Base-by-base conservation (phyloP, 1,139 yeast genomes). In the Debaryomyces nepalensis region DNA sequence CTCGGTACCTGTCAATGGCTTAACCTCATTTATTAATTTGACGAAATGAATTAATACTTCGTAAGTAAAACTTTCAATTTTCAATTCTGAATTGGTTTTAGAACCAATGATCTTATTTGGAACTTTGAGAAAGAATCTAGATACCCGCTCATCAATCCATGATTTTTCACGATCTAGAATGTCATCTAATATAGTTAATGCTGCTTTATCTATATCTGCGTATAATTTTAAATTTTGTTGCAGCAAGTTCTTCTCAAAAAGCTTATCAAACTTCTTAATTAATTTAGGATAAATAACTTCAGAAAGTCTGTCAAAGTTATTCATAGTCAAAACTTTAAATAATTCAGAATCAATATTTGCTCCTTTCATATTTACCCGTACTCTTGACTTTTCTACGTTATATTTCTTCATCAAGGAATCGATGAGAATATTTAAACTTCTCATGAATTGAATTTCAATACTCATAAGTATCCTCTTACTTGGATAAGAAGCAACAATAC, bases 381-480 rank as follows among this genome's bases (percentile, higher is more conserved):
- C 29, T 10, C 26, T 39, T 11, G 44, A 26, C 42, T 69, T 57
- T 45, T 73, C 77, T 9, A 68, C 55, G 26, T 62, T 63, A 46
- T 70, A 73, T 47, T 60, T 64, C 48, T 73, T 73, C 70, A 73
- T 69, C 16, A 72, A 60, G 2, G 77, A 70, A 43, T 73, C 78
- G 33, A 71, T 60, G 4, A 73, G 50, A 19, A 71, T 68, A 39
- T 69, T 70, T 52, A 73, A 61, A 51, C 75, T 68, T 55, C 79
- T 58, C 73, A 73, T 70, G 48, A 73, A 73, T 49, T 73, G 79
- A 39, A 73, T 72, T 51, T 73, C 79, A 42, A 73, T 59, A 46
- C 75, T 68, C 1, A 73, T 73, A 41, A 73, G 55, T 38, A 64
- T 62, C 40, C 75, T 57, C 43, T 73, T 73, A 46, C 71, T 69